Conservation (phyloP, 2,329 filamentous ascomycete species). For the Hypomyces perniciosus region DNA sequence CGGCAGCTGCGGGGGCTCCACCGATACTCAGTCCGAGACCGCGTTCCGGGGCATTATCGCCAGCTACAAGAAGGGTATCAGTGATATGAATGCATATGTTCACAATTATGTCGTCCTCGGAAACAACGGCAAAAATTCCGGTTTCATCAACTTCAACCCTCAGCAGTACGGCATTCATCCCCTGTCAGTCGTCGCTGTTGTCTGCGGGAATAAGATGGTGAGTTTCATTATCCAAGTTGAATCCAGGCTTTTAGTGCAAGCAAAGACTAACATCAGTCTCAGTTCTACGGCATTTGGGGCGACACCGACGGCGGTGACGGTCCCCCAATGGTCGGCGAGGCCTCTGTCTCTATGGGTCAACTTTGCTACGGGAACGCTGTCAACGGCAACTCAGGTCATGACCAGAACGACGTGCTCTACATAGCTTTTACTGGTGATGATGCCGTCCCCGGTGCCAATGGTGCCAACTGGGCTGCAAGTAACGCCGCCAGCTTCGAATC, state of each 20-base stretch:
- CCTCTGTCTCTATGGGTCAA: slow-evolving; percentile 46
- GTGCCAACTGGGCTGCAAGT: slow-evolving; percentile 46
- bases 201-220: slow-evolving; percentile 44
- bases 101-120: slow-evolving; percentile 52
- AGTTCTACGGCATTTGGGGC: slow-evolving; percentile 53
- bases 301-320: slow-evolving; percentile 49
- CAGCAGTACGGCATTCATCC: slow-evolving; percentile 37
- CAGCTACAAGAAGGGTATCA: slow-evolving; percentile 29
- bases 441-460: slow-evolving; percentile 46
- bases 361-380: slow-evolving; percentile 46
- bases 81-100: slow-evolving; percentile 44
- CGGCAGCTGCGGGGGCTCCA: slow-evolving; percentile 33
- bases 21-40: slow-evolving; percentile 37
- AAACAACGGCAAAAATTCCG: slow-evolving; percentile 32
- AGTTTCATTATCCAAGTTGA: not conserved
- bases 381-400: slow-evolving; percentile 38
- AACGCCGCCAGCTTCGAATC: slow-evolving; percentile 36
- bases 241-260: not conserved
- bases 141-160: slow-evolving; percentile 36
- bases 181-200: slow-evolving; percentile 48
- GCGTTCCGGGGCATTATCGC: slow-evolving; percentile 35
- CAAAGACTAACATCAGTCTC: not conserved
- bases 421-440: slow-evolving; percentile 49
- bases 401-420: slow-evolving; percentile 50
- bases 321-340: slow-evolving; percentile 42